Base-by-base conservation (phyloP, 192 early-diverging fungal species). In the Diversispora epigaea region DNA sequence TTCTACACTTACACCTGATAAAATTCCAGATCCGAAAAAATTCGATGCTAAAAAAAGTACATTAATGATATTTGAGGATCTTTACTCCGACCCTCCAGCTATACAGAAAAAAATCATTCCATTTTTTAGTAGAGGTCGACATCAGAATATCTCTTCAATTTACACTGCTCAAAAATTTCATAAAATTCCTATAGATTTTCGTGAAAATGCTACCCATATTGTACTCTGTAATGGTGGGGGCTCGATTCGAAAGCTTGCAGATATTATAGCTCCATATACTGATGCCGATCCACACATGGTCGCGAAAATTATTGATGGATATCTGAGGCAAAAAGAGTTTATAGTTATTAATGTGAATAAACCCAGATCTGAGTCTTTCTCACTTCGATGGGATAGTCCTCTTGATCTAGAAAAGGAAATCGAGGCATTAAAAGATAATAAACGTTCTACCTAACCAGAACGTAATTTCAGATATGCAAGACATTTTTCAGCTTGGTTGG, bases 151-250 rank as follows among this genome's bases (percentile, higher is more conserved):
- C 32, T 71, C 68, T 19, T 71, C 68, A 55, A 71, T 71, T 54
- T 71, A 71, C 56, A 14, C 32, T 12, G 49, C 68, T 25, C 68
- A 71, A 19, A 32, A 32, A 32, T 32, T 32, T 32, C 25, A 32
- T 32, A 32, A 32, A 32, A 32, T 32, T 32, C 25, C 68, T n/a
- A 71, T 52, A 55, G 68, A 71, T 71, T 56, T 71, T 32, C 19
- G 68, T 71, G 52, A 71, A 71, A 71, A 71, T 54, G 68, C 68
- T 25, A 71, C 52, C 21, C 68, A 71, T 43, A 71, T 71, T 71
- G 49, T 71, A 44, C 47, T 71, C 68, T 71, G 54, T 54, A 71
- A 40, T 50, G 47, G 47, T 69, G 49, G 50, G 19, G 47, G 68
- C 19, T 69, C 68, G 17, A 69, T 52, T 52, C 68, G 68, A 69